phyloP scores from a whole-genome alignment of 73 alveolate species.

The Paramecium tetraurelia region DNA sequence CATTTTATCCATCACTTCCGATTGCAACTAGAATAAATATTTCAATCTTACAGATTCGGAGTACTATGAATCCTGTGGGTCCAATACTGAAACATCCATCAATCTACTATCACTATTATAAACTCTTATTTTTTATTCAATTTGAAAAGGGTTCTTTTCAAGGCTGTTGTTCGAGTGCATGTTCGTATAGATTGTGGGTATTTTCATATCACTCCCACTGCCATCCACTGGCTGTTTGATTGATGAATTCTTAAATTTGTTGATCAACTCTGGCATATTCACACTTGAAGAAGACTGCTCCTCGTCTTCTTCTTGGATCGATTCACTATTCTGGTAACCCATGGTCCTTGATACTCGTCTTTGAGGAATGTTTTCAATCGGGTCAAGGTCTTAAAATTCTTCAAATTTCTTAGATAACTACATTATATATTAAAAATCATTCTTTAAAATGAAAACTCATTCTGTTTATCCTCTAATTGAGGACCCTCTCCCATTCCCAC shows the following conservation, averaged over 20 bases:
- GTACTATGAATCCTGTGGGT: neutral
- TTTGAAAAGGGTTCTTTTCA: neutral
- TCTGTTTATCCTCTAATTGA: neutral
- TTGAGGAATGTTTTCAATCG: neutral
- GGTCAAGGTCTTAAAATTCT: constrained; percentile 33
- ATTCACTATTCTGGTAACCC: constrained; percentile 6
- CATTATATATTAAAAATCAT: neutral
- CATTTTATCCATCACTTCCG: neutral
- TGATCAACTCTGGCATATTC: too few species aligned
- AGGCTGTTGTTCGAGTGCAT: neutral
- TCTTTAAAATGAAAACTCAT: neutral
- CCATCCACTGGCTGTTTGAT: neutral
- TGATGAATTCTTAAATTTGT: neutral
- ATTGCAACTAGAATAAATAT: neutral
- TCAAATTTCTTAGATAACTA: neutral
- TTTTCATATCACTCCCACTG: constrained; percentile 31
- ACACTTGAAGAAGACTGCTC: neutral
- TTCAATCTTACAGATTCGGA: neutral
- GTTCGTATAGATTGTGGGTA: neutral
- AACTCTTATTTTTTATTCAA: neutral
- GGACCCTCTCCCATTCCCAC: neutral
- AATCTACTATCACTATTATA: neutral
- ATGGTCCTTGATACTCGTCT: neutral
- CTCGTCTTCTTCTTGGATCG: constrained; percentile 40
- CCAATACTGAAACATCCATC: neutral